phyloP scores from a whole-genome alignment of 345 rosid species.

The Tarenaya hassleriana region DNA sequence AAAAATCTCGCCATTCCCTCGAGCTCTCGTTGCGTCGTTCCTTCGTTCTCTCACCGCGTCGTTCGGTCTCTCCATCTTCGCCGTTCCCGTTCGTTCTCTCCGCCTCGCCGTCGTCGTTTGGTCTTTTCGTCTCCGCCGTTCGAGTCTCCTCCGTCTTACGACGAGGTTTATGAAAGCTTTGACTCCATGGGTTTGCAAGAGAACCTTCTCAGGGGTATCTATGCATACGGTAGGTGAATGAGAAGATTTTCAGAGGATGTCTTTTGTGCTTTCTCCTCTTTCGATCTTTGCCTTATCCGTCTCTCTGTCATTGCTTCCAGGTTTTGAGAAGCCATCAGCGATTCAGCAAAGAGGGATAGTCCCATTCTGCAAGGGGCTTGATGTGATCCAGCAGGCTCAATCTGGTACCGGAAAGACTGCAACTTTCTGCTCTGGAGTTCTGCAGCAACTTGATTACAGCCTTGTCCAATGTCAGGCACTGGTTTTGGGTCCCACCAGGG shows the following conservation, averaged over 20 bases:
- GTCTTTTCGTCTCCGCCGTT: no score
- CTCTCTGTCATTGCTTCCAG: conserved; percentile 15
- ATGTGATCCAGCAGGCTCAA: conserved; percentile 80
- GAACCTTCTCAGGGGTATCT: conserved; percentile 80
- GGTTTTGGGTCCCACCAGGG: conserved; percentile 74
- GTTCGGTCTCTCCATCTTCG: no score
- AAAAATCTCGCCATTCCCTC: no score
- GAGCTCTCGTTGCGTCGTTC: no score
- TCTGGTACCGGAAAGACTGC: conserved; percentile 84
- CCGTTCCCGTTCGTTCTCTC: no score
- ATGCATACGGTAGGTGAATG: conserved; percentile 54
- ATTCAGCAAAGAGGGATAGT: conserved; percentile 84
- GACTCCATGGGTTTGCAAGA: conserved; percentile 76
- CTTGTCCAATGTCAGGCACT: conserved; percentile 69
- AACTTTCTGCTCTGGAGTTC: conserved; percentile 73
- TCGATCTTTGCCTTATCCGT: neutral
- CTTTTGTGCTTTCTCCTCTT: neutral
- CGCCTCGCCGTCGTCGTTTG: no score
- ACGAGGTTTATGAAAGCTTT: conserved; percentile 64
- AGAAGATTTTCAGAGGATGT: neutral
- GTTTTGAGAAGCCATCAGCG: conserved; percentile 80
- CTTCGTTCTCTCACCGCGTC: no score
- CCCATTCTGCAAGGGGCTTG: conserved; percentile 70
- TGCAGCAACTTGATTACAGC: conserved; percentile 61
- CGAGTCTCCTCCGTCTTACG: conserved; percentile 60